These are phyloP conservation scores for Suillus occidentalis DNA, from an alignment of 768 basidiomycete species.

Conservation along the genomic window DNA sequence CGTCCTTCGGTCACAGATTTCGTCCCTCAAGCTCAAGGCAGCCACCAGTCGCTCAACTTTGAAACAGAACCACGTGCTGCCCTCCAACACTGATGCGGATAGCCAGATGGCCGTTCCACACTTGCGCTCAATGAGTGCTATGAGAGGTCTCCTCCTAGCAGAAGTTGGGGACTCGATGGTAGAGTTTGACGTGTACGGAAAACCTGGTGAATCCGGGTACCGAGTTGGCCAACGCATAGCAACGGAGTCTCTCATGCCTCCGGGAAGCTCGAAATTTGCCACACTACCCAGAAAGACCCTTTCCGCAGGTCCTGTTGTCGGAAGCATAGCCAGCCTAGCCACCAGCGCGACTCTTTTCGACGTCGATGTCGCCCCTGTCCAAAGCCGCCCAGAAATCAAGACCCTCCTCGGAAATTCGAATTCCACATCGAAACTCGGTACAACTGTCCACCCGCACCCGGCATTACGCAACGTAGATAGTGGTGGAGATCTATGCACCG, in stretches of 20 bases:
- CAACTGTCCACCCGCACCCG: conserved; percentile 40
- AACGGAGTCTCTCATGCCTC: conserved; percentile 31
- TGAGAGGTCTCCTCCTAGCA: conserved; percentile 48
- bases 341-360: conserved; percentile 55
- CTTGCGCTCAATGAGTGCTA: conserved; percentile 38
- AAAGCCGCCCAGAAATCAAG: conserved; percentile 58
- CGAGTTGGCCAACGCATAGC: conserved; percentile 42
- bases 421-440: conserved; percentile 55
- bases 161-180: conserved; percentile 50
- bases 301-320: conserved; percentile 1
- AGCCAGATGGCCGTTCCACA: conserved; percentile 20
- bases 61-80: neutral
- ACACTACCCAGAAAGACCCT: conserved; percentile 5
- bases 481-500: conserved; percentile 10
- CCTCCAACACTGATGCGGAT: neutral
- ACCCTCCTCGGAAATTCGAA: conserved; percentile 61
- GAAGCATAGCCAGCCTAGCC: conserved; percentile 32
- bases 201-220: conserved; percentile 38
- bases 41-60: neutral
- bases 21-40: neutral
- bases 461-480: conserved; percentile 13
- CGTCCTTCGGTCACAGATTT: neutral
- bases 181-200: conserved; percentile 38
- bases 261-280: conserved; percentile 20
- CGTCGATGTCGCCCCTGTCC: conserved; percentile 45